Conservation (phyloP, 768 basidiomycete genomes). For the Leccinum boreale region DNA sequence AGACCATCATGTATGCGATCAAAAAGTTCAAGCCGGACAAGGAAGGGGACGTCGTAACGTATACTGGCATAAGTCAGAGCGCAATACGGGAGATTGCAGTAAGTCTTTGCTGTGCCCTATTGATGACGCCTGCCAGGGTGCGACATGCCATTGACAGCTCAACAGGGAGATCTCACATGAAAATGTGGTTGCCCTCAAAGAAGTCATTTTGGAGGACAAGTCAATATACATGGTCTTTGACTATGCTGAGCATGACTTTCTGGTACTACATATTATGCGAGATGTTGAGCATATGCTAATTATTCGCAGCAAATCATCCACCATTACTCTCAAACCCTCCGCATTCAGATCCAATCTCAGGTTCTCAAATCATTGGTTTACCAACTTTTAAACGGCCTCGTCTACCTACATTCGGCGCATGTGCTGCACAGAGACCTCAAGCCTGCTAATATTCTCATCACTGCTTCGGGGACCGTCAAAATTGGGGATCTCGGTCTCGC, state of each 20-base stretch:
- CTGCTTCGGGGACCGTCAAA: constrained; percentile 83
- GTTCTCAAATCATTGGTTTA: constrained; percentile 92
- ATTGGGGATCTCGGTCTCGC: constrained; percentile 98
- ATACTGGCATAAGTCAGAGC: constrained; percentile 97
- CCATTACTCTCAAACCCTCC: constrained; percentile 90
- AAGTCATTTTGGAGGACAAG: constrained; percentile 97
- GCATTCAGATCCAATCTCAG: constrained; percentile 65
- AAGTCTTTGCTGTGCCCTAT: constrained; percentile 23
- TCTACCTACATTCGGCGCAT: constrained; percentile 93
- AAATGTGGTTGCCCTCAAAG: constrained; percentile 86
- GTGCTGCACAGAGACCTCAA: constrained; percentile 98
- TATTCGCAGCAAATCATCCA: constrained; percentile 90
- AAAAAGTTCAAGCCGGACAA: constrained; percentile 99
- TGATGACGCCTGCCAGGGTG: constrained; percentile 15
- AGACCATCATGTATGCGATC: constrained; percentile 81
- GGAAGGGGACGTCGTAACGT: constrained; percentile 93
- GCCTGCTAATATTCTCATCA: constrained; percentile 98
- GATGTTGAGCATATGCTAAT: background rate
- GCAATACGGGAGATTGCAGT: constrained; percentile 97
- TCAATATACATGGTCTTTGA: constrained; percentile 99
- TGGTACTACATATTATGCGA: constrained; percentile 43
- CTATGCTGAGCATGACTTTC: constrained; percentile 97
- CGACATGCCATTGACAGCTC: constrained; percentile 45
- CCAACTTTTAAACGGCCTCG: constrained; percentile 90
- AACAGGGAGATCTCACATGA: constrained; percentile 89